Evolutionary conservation across 176 grass and related monocot genomes (phyloP).

Genomic region (Poa annua): DNA sequence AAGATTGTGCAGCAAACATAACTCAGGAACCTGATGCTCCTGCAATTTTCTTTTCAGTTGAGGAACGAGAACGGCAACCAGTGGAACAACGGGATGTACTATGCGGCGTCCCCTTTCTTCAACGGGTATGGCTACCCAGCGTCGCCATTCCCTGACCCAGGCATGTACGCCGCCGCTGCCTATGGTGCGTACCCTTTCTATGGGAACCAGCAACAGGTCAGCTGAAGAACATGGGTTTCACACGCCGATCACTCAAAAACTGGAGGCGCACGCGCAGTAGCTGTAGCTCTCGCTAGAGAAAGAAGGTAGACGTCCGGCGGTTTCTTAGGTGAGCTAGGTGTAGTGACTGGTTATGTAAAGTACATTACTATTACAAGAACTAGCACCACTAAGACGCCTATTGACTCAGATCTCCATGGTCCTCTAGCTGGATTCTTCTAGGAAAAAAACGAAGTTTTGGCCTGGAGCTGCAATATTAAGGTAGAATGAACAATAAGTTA

Average conservation of each 20-base stretch:
- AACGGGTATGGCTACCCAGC: conserved; percentile 82
- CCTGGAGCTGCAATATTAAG: conserved; percentile 50
- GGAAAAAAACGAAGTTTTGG: conserved; percentile 35
- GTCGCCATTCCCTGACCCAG: conserved; percentile 77
- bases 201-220: conserved; percentile 89
- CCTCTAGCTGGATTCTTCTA: conserved; percentile 45
- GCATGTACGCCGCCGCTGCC: conserved; percentile 73
- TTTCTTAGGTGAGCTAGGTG: conserved; percentile 78
- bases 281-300: conserved; percentile 53
- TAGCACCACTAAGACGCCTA: conserved; percentile 43
- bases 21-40: conserved; percentile 1
- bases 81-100: conserved; percentile 92
- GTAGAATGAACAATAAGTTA: conserved; percentile 57
- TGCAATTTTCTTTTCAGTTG: conserved; percentile 42
- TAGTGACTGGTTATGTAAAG: conserved; percentile 63
- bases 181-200: conserved; percentile 87
- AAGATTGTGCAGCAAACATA: not conserved
- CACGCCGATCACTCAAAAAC: not conserved
- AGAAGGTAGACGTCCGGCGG: conserved; percentile 48
- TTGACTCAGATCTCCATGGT: conserved; percentile 31
- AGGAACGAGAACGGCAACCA: conserved; percentile 71
- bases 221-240: conserved; percentile 44
- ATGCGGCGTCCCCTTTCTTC: conserved; percentile 69
- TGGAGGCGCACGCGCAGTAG: conserved; percentile 40
- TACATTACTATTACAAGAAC: conserved; percentile 46